Percentiles rank a stretch among this genome's conserved stretches.
These are phyloP conservation scores for Aspergillus oerlinghausenensis DNA, from an alignment of 2,329 filamentous ascomycete species.

Conservation along the genomic window DNA sequence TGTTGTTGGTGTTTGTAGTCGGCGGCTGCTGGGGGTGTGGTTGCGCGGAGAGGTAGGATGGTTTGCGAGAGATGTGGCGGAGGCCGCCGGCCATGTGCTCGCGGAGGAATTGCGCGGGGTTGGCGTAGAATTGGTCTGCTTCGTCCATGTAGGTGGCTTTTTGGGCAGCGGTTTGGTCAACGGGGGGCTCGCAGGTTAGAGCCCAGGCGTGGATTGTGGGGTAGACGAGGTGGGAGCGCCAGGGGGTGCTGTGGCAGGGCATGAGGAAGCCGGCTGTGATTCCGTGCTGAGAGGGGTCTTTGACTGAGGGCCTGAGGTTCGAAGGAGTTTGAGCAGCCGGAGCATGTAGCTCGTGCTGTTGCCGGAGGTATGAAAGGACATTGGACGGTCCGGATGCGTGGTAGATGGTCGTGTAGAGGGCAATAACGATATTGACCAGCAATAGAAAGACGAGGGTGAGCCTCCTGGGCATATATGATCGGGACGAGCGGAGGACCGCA, in stretches of 20 bases:
- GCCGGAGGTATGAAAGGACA: conserved; percentile 71
- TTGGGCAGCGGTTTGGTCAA: conserved; percentile 58
- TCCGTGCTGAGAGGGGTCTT: conserved; percentile 21
- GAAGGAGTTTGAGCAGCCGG: conserved; percentile 23
- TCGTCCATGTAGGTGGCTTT: conserved; percentile 75
- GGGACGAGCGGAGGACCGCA: conserved; percentile 30
- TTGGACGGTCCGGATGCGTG: conserved; percentile 78
- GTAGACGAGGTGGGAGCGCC: conserved; percentile 82
- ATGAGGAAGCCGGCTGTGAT: conserved; percentile 74
- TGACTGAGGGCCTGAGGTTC: neutral
- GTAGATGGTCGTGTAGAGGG: conserved; percentile 66
- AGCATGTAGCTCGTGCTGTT: conserved; percentile 61
- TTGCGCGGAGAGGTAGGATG: conserved; percentile 24
- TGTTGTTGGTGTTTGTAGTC: conserved; percentile 4
- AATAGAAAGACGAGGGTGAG: conserved; percentile 57
- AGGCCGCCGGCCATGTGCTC: conserved; percentile 47
- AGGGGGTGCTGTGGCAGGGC: conserved; percentile 94
- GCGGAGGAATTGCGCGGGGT: conserved; percentile 56
- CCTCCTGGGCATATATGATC: conserved; percentile 42
- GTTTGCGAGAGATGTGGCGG: conserved; percentile 28
- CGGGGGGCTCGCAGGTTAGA: conserved; percentile 82
- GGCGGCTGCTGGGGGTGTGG: neutral
- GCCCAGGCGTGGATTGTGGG: conserved; percentile 74
- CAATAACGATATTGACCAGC: conserved; percentile 64
- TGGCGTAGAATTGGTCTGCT: conserved; percentile 80